Evolutionary conservation across 441 rosid species (phyloP).

Genomic region (Gossypium lobatum): DNA sequence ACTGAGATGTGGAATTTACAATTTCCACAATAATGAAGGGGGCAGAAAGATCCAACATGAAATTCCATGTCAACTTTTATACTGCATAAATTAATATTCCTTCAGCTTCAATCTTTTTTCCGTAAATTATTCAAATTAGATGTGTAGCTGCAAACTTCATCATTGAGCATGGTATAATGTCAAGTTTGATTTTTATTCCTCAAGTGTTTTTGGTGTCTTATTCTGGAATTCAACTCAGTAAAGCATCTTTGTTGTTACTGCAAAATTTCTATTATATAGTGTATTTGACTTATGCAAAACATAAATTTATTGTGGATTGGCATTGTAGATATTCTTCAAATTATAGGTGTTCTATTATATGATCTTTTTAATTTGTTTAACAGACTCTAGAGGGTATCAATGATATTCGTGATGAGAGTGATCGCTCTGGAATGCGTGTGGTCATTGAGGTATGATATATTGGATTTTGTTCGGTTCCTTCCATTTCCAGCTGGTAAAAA

Average conservation of each 20-base stretch:
- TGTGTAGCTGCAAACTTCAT: not conserved
- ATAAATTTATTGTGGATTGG: not conserved
- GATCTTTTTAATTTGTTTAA: constrained; percentile 6
- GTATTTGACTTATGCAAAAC: not conserved
- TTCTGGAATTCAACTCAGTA: not conserved
- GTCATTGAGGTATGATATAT: constrained; percentile 70
- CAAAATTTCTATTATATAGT: not conserved
- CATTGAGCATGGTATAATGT: not conserved
- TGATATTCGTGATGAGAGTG: constrained; percentile 98
- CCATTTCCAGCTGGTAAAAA: not conserved
- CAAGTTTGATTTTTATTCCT: not conserved
- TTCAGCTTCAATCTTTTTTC: not conserved
- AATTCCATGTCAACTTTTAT: not conserved
- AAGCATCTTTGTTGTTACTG: not conserved
- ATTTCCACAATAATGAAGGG: not conserved
- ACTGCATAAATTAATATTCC: not conserved
- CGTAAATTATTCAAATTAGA: not conserved
- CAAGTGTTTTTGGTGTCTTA: not conserved
- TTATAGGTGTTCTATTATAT: constrained; percentile 6
- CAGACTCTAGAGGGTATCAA: constrained; percentile 88
- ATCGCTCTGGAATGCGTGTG: constrained; percentile 89
- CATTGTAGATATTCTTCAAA: not conserved
- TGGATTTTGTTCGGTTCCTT: constrained; percentile 4
- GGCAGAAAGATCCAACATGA: not conserved
- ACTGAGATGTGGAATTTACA: not conserved